These are phyloP conservation scores for Tetrapyrgos nigripes DNA, from an alignment of 1,284 basidiomycete species.

Conservation along the genomic window DNA sequence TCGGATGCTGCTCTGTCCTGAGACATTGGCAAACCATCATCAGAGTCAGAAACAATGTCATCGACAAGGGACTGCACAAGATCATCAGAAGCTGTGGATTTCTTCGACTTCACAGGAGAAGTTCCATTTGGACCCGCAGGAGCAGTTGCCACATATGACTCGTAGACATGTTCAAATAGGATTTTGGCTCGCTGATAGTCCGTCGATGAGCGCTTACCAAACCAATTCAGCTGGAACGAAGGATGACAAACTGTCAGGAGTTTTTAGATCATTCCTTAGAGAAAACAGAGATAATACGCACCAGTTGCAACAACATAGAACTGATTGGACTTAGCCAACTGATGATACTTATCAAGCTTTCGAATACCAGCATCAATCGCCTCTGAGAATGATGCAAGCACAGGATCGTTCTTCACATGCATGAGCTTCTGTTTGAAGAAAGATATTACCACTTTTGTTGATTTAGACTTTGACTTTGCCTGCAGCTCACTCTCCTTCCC, in stretches of 20 bases:
- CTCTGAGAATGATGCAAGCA: not conserved
- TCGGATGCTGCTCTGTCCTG: too few relatives aligned
- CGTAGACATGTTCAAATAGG: slow-evolving; percentile 13
- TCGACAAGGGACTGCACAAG: not conserved
- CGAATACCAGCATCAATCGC: slow-evolving; percentile 15
- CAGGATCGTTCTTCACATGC: not conserved
- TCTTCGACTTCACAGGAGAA: not conserved
- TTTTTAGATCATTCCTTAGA: too few relatives aligned
- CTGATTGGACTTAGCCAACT: slow-evolving; percentile 11
- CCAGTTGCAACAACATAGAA: slow-evolving; percentile 21
- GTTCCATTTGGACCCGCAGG: not conserved
- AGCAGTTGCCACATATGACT: slow-evolving; percentile 6
- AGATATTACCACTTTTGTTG: not conserved
- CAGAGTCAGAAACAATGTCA: not conserved
- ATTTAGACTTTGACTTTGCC: not conserved
- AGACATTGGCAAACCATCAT: too few relatives aligned
- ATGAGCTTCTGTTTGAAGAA: slow-evolving; percentile 11
- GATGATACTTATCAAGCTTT: slow-evolving; percentile 24
- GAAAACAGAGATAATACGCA: slow-evolving; percentile 13
- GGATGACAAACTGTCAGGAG: slow-evolving; percentile 24
- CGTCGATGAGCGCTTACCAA: slow-evolving; percentile 6
- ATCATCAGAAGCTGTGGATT: not conserved
- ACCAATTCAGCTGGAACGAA: slow-evolving; percentile 22
- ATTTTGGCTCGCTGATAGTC: slow-evolving; percentile 8
- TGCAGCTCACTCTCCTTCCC: not conserved